Evolutionary conservation across 2,329 filamentous ascomycete species (phyloP).

Genomic region (Zymoseptoria passerinii): DNA sequence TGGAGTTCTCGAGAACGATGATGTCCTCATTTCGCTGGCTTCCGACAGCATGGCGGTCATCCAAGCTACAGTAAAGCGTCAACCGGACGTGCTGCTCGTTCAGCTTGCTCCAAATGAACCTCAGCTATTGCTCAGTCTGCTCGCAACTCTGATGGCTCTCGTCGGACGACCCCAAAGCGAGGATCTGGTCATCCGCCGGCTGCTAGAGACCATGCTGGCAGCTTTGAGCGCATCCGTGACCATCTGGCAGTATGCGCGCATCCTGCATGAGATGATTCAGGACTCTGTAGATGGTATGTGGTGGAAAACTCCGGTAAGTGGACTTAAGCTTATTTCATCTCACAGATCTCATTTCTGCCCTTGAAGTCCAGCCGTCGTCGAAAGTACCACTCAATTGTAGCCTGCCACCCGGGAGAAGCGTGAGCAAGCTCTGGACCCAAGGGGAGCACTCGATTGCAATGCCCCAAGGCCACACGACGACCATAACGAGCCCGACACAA

Average conservation of each 20-base stretch:
- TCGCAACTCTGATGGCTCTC: conserved; percentile 45
- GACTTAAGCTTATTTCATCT: conserved; percentile 15
- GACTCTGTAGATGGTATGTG: conserved; percentile 35
- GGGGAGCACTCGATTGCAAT: conserved; percentile 35
- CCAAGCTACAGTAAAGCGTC: conserved; percentile 64
- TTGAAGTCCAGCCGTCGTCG: conserved; percentile 29
- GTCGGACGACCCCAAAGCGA: conserved; percentile 36
- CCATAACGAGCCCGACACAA: conserved; percentile 11
- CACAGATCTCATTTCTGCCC: conserved; percentile 38
- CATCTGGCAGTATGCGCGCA: conserved; percentile 30
- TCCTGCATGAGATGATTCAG: conserved; percentile 31
- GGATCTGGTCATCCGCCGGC: conserved; percentile 32
- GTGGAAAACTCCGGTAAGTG: conserved; percentile 14
- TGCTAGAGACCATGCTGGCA: conserved; percentile 32
- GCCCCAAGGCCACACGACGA: conserved; percentile 32
- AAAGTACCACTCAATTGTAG: conserved; percentile 21
- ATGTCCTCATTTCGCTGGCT: conserved; percentile 51
- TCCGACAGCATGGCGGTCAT: conserved; percentile 71
- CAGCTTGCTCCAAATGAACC: conserved; percentile 31
- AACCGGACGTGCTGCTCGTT: conserved; percentile 55
- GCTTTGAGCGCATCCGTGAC: conserved; percentile 30
- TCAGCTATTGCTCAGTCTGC: conserved; percentile 47
- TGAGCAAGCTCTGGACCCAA: conserved; percentile 32
- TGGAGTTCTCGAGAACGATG: conserved; percentile 55
- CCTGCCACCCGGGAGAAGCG: conserved; percentile 34